These are phyloP conservation scores for Boletus barrowsii DNA, from an alignment of 768 basidiomycete species.

Conservation along the genomic window DNA sequence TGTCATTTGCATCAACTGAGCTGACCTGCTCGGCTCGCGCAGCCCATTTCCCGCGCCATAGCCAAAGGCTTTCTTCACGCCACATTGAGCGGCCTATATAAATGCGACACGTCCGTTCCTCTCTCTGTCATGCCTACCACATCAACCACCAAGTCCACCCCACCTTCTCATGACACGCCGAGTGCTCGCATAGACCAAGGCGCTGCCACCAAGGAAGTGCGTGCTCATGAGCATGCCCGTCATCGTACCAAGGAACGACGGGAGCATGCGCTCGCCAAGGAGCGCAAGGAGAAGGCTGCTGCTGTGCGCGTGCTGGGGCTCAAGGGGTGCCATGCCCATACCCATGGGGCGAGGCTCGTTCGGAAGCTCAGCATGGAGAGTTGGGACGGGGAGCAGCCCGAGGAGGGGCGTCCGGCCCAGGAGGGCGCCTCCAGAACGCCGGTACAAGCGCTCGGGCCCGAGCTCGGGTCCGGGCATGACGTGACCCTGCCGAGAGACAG, in stretches of 20 bases:
- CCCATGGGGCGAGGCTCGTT: constrained; percentile 13
- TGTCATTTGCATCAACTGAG: background rate
- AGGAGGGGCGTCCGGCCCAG: background rate
- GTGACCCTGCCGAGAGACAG: constrained; percentile 3
- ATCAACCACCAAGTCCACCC: constrained; percentile 21
- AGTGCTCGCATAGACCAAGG: constrained; percentile 17
- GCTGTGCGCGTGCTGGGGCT: constrained; percentile 14
- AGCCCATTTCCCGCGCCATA: constrained; percentile 22
- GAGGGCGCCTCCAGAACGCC: background rate
- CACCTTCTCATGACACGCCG: constrained; percentile 18
- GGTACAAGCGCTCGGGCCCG: background rate
- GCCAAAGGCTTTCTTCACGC: constrained; percentile 16
- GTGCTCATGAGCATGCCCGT: constrained; percentile 33
- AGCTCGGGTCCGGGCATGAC: background rate
- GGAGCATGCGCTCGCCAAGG: constrained; percentile 29
- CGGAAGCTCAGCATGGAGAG: constrained; percentile 28
- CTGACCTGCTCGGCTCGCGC: constrained; percentile 17
- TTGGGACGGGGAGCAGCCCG: constrained; percentile 28
- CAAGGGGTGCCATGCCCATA: constrained; percentile 10
- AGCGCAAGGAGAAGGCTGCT: constrained; percentile 31
- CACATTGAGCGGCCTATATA: constrained; percentile 32
- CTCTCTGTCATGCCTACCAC: constrained; percentile 30
- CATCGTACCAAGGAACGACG: constrained; percentile 32
- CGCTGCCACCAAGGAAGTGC: constrained; percentile 25
- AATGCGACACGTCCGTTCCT: constrained; percentile 10